Percentiles rank a stretch among this genome's conserved stretches.
phyloP scores from a whole-genome alignment of 129 eudicot species.

The Ambrosia trifida region DNA sequence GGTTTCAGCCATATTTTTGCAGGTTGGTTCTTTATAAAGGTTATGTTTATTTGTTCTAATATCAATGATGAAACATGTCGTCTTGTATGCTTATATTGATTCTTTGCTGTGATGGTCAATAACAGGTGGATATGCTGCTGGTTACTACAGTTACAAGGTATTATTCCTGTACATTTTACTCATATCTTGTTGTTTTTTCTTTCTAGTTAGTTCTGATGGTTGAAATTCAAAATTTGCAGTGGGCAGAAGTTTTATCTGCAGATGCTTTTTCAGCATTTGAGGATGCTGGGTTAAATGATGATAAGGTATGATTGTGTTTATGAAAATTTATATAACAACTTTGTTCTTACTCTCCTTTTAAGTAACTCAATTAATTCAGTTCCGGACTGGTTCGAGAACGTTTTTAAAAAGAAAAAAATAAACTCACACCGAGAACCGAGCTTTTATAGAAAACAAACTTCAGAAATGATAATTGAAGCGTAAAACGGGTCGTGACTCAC shows the following conservation, averaged over 20 bases:
- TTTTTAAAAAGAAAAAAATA: no score
- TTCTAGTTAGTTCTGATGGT: conserved; percentile 4
- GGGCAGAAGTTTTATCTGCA: conserved; percentile 95
- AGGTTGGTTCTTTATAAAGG: conserved; percentile 34
- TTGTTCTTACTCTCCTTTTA: background rate
- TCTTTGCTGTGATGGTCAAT: conserved; percentile 3
- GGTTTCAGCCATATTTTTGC: conserved; percentile 96
- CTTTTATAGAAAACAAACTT: no score
- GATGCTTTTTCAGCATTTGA: conserved; percentile 96
- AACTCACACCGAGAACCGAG: no score
- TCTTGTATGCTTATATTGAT: background rate
- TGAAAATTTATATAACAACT: background rate
- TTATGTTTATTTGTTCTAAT: conserved; percentile 4
- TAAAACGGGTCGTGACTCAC: no score
- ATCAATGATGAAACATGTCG: background rate
- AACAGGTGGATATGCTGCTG: conserved; percentile 97
- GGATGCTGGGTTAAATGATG: conserved; percentile 76
- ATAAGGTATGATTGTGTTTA: conserved; percentile 44
- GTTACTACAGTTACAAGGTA: conserved; percentile 98
- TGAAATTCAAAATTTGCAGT: conserved; percentile 29
- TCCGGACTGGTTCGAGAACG: background rate
- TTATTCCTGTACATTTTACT: background rate
- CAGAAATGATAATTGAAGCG: no score
- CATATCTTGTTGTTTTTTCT: background rate
- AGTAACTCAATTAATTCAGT: background rate